Conservation (phyloP, 768 basidiomycete species). For the Lentinula sp. region DNA sequence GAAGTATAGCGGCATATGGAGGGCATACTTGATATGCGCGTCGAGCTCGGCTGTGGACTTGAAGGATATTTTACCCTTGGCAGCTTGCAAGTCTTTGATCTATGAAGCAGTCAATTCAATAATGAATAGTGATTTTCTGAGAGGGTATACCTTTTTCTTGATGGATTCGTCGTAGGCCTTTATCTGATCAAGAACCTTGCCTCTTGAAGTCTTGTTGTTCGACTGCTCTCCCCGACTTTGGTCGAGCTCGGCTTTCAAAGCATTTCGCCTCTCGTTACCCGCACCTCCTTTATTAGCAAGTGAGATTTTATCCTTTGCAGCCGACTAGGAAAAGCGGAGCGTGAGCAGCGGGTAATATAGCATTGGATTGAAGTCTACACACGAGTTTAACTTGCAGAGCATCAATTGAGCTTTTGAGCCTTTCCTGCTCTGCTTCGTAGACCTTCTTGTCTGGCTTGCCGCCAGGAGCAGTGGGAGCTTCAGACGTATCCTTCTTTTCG, state of each 20-base stretch:
- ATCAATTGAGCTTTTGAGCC: conserved; percentile 80
- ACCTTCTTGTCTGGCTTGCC: conserved; percentile 79
- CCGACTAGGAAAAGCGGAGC: conserved; percentile 36
- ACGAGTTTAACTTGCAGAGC: conserved; percentile 75
- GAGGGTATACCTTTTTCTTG: conserved; percentile 63
- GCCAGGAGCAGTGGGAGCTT: conserved; percentile 24
- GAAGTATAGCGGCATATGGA: not conserved
- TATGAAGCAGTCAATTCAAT: conserved; percentile 19
- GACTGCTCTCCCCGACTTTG: conserved; percentile 74
- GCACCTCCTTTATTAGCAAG: conserved; percentile 49
- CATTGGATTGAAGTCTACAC: conserved; percentile 25
- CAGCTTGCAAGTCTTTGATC: conserved; percentile 83
- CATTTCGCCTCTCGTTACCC: conserved; percentile 64
- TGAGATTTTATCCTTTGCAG: conserved; percentile 71
- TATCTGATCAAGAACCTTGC: conserved; percentile 73
- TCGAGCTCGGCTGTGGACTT: conserved; percentile 86
- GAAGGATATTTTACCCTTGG: conserved; percentile 71
- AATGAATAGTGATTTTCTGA: conserved; percentile 1
- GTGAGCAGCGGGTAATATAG: conserved; percentile 7
- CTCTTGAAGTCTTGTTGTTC: conserved; percentile 60
- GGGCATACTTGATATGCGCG: conserved; percentile 70
- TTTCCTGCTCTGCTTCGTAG: conserved; percentile 84
- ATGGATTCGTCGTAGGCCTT: conserved; percentile 72
- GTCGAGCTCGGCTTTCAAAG: conserved; percentile 79
- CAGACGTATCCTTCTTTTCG: conserved; percentile 39